Percentiles rank a stretch among this genome's conserved stretches.
phyloP scores from a whole-genome alignment of 148 eudicot genomes.

The Rhododendron simsii region DNA sequence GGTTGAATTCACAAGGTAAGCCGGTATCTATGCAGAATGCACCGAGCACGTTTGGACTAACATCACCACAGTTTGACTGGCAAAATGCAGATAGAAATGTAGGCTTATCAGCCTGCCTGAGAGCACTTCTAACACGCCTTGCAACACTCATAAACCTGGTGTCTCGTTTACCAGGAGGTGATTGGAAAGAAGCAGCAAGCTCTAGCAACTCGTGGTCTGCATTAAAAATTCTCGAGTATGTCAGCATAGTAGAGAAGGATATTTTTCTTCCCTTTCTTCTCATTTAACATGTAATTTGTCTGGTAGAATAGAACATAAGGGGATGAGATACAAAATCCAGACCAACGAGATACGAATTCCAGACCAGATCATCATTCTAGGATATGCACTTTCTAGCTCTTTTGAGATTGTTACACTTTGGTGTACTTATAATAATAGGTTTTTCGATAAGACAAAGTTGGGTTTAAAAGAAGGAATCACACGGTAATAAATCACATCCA shows the following conservation, averaged over 20 bases:
- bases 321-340: not conserved
- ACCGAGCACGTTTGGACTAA: conserved; percentile 94
- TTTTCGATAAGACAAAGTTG: not conserved
- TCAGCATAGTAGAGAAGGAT: not conserved
- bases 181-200: conserved; percentile 69
- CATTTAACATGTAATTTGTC: not conserved
- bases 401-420: not conserved
- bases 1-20: conserved; percentile 85
- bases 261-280: conserved; percentile 1
- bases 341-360: not conserved
- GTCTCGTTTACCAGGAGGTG: conserved; percentile 62
- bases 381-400: not conserved
- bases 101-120: conserved; percentile 64
- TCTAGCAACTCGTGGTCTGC: conserved; percentile 76
- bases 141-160: conserved; percentile 58
- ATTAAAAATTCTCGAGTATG: conserved; percentile 10
- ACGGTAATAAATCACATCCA: not conserved
- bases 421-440: not conserved
- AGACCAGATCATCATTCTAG: not conserved
- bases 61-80: conserved; percentile 95
- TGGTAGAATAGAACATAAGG: not conserved
- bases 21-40: conserved; percentile 91
- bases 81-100: conserved; percentile 89
- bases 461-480: not conserved
- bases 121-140: conserved; percentile 71